These are phyloP conservation scores for Eustoma russellianum DNA, from an alignment of 257 asterid species.

Conservation along the genomic window DNA sequence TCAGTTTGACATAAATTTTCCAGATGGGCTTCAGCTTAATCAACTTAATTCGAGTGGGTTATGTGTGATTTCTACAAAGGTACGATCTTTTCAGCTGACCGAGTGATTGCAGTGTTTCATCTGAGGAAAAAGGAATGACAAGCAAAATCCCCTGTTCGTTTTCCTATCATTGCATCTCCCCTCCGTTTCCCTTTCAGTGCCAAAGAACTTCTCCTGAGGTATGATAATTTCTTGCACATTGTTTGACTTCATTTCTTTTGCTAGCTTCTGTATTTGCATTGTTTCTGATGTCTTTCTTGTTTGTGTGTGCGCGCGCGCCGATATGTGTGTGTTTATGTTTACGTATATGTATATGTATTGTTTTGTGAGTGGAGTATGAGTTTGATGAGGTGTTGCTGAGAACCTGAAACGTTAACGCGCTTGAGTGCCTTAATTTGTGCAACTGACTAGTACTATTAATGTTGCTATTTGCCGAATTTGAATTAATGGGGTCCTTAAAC, in stretches of 20 bases:
- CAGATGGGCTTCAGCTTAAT: neutral
- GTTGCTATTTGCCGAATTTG: too few relatives aligned
- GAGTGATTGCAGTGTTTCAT: constrained; percentile 3
- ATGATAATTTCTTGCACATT: neutral
- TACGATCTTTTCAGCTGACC: neutral
- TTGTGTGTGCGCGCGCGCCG: too few relatives aligned
- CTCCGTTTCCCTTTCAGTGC: constrained; percentile 36
- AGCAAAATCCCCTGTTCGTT: constrained; percentile 35
- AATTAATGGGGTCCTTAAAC: too few relatives aligned
- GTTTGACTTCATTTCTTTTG: neutral
- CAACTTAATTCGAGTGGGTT: constrained; percentile 5
- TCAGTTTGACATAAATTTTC: neutral
- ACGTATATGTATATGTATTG: neutral
- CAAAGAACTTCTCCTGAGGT: constrained; percentile 31
- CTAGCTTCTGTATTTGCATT: neutral
- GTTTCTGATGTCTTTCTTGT: too few relatives aligned
- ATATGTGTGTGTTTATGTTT: neutral
- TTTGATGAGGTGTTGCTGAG: neutral
- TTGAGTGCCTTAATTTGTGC: too few relatives aligned
- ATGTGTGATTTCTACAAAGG: neutral
- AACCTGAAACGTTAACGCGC: too few relatives aligned
- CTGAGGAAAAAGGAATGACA: constrained; percentile 29
- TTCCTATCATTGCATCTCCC: constrained; percentile 29
- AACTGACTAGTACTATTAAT: too few relatives aligned
- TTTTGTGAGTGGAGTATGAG: neutral